These are phyloP conservation scores for Acmispon strigosus DNA, from an alignment of 306 rosid genomes.

Conservation along the genomic window DNA sequence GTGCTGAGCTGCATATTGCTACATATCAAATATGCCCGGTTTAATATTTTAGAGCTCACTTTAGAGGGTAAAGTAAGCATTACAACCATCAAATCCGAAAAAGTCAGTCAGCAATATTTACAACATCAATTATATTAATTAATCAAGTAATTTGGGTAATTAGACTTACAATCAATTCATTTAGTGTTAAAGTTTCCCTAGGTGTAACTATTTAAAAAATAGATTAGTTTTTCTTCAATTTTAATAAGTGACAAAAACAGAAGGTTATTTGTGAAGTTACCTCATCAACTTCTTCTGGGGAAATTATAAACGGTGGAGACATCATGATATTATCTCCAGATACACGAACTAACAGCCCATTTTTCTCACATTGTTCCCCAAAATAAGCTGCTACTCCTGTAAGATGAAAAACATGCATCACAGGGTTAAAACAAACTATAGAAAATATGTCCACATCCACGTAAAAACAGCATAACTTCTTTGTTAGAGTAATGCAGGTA, in stretches of 20 bases:
- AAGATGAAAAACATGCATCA: not conserved
- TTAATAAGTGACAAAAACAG: not conserved
- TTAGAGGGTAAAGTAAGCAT: too few species aligned
- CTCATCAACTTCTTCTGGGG: conserved; percentile 71
- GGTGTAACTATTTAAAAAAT: not conserved
- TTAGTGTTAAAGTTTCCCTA: too few species aligned
- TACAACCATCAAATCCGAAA: too few species aligned
- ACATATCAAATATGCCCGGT: not conserved
- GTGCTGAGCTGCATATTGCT: not conserved
- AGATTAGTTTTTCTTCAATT: not conserved
- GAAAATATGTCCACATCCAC: not conserved
- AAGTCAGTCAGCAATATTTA: too few species aligned
- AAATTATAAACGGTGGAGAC: conserved; percentile 73
- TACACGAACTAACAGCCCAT: conserved; percentile 80
- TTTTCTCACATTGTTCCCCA: conserved; percentile 72
- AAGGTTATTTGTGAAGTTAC: conserved; percentile 30
- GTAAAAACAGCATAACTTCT: not conserved
- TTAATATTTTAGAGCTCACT: too few species aligned
- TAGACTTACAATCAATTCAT: too few species aligned
- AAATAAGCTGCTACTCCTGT: conserved; percentile 74
- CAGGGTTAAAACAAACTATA: not conserved
- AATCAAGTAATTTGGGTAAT: too few species aligned
- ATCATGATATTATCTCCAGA: conserved; percentile 79
- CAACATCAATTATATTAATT: too few species aligned
- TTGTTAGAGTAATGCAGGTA: not conserved